Percentiles rank a stretch among this genome's conserved stretches.
phyloP scores from a whole-genome alignment of 371 early-diverging fungal genomes.

The Mucor circinelloides region DNA sequence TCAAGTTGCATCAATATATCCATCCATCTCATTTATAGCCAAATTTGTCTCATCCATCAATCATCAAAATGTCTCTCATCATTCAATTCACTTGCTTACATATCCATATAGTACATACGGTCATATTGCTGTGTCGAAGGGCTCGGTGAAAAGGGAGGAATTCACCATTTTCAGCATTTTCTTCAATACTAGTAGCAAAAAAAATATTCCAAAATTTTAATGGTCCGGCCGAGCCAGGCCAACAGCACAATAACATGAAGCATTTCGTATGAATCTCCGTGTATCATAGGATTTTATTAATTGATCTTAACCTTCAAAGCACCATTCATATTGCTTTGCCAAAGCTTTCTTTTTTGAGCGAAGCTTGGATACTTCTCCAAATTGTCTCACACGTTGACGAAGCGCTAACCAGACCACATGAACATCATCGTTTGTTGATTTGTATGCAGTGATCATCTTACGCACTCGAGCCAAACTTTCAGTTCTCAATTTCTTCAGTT shows the following conservation, averaged over 20 bases:
- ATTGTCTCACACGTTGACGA: constrained; percentile 34
- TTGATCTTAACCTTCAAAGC: constrained; percentile 13
- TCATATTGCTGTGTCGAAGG: constrained; percentile 40
- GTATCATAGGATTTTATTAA: not conserved
- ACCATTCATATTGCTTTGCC: constrained; percentile 50
- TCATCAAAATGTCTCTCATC: not conserved
- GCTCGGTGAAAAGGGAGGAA: constrained; percentile 44
- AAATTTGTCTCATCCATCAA: constrained; percentile 6
- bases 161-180: not conserved
- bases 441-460: constrained; percentile 36
- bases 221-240: not conserved
- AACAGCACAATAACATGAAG: not conserved
- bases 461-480: constrained; percentile 33
- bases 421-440: constrained; percentile 34
- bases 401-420: constrained; percentile 40
- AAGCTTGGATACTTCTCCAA: constrained; percentile 33
- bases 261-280: not conserved
- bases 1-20: constrained; percentile 25
- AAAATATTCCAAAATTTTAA: constrained; percentile 1
- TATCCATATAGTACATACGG: constrained; percentile 30
- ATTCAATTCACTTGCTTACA: constrained; percentile 3
- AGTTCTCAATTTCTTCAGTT: constrained; percentile 39
- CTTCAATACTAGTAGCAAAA: not conserved
- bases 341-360: constrained; percentile 34
- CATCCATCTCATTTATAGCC: constrained; percentile 26